These are phyloP conservation scores for Sanguinoderma infundibulare DNA, from an alignment of 1,284 basidiomycete species.

Conservation along the genomic window DNA sequence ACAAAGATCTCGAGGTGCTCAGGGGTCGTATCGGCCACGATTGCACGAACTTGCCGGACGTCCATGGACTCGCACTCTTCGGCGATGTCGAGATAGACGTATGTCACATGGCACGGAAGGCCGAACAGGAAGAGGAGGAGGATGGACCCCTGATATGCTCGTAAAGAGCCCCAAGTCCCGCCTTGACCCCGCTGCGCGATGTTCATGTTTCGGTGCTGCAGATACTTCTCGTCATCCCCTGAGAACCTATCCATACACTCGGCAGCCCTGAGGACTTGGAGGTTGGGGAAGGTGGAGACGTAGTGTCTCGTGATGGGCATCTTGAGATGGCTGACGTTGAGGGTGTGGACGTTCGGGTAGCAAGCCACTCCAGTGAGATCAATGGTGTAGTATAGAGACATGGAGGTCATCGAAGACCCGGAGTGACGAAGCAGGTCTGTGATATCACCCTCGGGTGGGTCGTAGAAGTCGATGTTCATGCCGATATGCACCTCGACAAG, in stretches of 20 bases:
- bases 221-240: not conserved
- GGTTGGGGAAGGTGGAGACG: not conserved
- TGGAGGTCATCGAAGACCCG: not conserved
- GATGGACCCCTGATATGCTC: not conserved
- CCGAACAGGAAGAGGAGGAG: not conserved
- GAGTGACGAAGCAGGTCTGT: not conserved
- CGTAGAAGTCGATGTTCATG: not conserved
- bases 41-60: not conserved
- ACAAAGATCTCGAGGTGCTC: not conserved
- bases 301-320: not conserved
- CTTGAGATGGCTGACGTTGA: not conserved
- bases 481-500: not conserved
- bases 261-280: not conserved
- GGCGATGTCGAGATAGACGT: not conserved
- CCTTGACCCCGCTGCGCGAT: not conserved
- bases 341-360: not conserved
- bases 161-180: not conserved
- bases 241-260: not conserved
- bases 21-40: not conserved
- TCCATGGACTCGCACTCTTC: not conserved
- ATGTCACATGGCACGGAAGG: not conserved
- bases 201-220: not conserved
- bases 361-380: not conserved
- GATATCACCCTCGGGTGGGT: not conserved
- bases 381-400: not conserved